Conservation (phyloP, 495 filamentous ascomycete genomes). For the Ramalina peruviana region DNA sequence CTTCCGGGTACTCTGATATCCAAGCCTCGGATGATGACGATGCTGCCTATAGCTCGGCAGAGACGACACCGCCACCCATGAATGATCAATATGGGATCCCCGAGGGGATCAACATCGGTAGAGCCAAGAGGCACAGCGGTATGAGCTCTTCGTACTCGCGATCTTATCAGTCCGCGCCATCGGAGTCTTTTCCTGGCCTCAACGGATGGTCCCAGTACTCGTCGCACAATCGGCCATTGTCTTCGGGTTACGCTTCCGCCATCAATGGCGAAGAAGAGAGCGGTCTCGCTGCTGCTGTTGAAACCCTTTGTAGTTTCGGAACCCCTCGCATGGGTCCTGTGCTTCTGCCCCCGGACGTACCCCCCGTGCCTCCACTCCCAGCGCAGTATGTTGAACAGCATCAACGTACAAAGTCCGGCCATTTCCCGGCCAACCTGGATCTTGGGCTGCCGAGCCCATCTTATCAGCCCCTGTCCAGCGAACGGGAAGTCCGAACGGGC, state of each 20-base stretch:
- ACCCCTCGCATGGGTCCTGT: constrained; percentile 61
- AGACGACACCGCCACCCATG: constrained; percentile 42
- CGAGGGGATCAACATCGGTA: constrained; percentile 33
- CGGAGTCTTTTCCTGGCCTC: constrained; percentile 32
- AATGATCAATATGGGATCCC: constrained; percentile 31
- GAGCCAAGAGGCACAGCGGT: constrained; percentile 47
- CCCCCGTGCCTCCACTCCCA: constrained; percentile 76
- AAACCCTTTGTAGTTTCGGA: constrained; percentile 73
- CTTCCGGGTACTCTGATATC: constrained; percentile 62
- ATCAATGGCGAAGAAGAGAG: constrained; percentile 58
- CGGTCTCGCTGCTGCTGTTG: constrained; percentile 78
- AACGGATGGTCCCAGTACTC: constrained; percentile 30
- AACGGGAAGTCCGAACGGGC: constrained; percentile 24
- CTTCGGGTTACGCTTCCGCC: constrained; percentile 46
- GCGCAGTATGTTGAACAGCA: constrained; percentile 47
- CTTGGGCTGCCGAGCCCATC: constrained; percentile 35
- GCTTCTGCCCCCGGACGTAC: constrained; percentile 59
- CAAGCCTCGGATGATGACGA: constrained; percentile 38
- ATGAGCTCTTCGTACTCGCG: constrained; percentile 58
- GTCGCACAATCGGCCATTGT: constrained; percentile 46
- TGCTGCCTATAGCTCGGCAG: constrained; percentile 44
- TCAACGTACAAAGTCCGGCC: constrained; percentile 20
- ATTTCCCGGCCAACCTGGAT: constrained; percentile 29
- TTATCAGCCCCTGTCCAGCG: constrained; percentile 17
- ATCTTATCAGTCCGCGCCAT: constrained; percentile 69